Evolutionary conservation across 176 grass and related monocot genomes (phyloP).

Genomic region (Musa troglodytarum): DNA sequence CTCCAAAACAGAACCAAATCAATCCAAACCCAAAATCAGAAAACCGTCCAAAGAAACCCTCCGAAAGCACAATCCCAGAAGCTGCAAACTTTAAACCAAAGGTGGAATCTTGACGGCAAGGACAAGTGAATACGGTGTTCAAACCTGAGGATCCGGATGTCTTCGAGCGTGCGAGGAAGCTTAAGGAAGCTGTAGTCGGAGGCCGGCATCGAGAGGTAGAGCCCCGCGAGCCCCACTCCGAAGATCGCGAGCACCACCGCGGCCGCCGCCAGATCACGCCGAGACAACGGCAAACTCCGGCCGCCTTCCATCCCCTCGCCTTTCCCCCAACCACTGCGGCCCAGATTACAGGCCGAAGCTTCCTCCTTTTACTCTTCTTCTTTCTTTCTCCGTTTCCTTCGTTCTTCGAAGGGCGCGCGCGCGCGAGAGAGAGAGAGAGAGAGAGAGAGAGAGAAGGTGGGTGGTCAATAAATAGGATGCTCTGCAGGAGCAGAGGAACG

Average conservation of each 20-base stretch:
- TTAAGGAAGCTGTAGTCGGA: constrained; percentile 29
- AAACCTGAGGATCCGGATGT: constrained; percentile 83
- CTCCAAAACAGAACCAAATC: background rate
- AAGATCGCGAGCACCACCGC: constrained; percentile 49
- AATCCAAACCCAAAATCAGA: background rate
- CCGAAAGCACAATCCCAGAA: background rate
- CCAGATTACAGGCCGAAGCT: background rate
- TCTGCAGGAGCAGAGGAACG: background rate
- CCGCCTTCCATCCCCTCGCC: constrained; percentile 36
- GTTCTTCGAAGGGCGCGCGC: too few species aligned
- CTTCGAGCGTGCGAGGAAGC: constrained; percentile 29
- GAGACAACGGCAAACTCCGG: constrained; percentile 53
- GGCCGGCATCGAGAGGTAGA: constrained; percentile 83
- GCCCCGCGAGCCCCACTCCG: constrained; percentile 60
- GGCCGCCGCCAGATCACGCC: constrained; percentile 45
- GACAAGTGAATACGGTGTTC: background rate
- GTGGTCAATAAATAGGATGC: background rate
- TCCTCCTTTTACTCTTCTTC: background rate
- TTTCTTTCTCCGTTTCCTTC: background rate
- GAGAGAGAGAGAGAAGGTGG: background rate
- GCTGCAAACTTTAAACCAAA: background rate
- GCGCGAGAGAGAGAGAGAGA: background rate
- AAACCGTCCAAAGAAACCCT: background rate
- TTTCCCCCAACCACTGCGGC: background rate
- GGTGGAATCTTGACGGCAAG: background rate